Evolutionary conservation across 1,139 yeast species (phyloP), one percentile per base, ranked within the genome.

Genomic region (Diutina scorzettiae): DNA sequence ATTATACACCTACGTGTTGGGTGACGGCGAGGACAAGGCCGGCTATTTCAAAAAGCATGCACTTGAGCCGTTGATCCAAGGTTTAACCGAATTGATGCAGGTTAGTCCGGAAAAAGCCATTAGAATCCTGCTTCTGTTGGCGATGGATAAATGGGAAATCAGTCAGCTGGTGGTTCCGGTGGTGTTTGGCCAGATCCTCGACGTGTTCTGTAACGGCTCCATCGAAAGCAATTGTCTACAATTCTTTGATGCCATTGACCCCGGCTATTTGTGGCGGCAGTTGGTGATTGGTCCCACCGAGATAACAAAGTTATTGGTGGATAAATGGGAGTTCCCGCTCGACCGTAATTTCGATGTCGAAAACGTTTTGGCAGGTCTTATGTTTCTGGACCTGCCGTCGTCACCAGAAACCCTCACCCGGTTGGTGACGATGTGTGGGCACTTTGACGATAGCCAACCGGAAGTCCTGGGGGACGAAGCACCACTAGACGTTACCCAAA

Each of bases 111-210:
- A 51, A 1, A 70, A 70, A 30, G 78, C 84, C 0, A 76, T 77
- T 49, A 76, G 71, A 45, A 77, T 87, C 8, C 69, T 85, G 2
- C 63, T 80, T 23, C 56, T 66, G 4, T 74, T 93, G 5, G 69
- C 87, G 5, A 75, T 87, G 77, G 97, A 91, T 54, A 74, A 86
- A 49, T 91, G 97, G 97, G 97, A 91, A 58, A 78, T 91, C 31
- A 91, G 95, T 12, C 76, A 78, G 19, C 58, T 71, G 23, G 64
- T 89, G 1, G 76, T 87, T 0, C 93, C 95, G 0, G 59, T 62
- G 25, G 57, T 87, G n/a, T 73, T 89, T 42, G 60, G 74, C 0
- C 89, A 93, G 0, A 64, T 83, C 4, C 59, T 89, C 43, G 44
- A 57, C 55, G 45, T 66, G 57, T 47, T 34, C 11, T n/a, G 19